Evolutionary conservation across 169 alveolate species (phyloP).

Genomic region (Cystoisospora suis): DNA sequence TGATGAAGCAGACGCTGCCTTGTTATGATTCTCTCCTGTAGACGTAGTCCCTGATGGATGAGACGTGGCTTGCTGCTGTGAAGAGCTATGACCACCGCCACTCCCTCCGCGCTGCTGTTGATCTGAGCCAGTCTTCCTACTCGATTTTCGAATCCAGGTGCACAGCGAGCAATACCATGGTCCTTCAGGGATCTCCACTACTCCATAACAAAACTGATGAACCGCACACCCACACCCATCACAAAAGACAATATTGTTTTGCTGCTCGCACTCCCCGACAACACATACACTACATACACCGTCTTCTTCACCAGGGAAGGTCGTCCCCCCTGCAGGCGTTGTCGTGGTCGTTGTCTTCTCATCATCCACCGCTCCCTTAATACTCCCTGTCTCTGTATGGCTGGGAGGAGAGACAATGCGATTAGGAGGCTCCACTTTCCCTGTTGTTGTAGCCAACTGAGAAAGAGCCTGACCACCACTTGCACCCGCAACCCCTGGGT

Average conservation of each 20-base stretch:
- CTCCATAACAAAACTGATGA: slow-evolving; percentile 79
- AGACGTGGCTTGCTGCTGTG: too few species aligned
- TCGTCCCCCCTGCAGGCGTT: too few species aligned
- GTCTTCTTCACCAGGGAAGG: slow-evolving; percentile 11
- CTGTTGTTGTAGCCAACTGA: too few species aligned
- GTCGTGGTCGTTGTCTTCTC: neutral
- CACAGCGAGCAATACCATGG: slow-evolving; percentile 79
- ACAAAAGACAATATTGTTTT: slow-evolving; percentile 74
- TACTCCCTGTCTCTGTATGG: too few species aligned
- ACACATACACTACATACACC: slow-evolving; percentile 74
- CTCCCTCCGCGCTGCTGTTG: slow-evolving; percentile 33
- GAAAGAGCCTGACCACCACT: too few species aligned
- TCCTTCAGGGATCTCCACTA: slow-evolving; percentile 71
- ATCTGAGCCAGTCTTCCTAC: neutral
- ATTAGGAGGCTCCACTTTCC: neutral
- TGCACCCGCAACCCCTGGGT: too few species aligned
- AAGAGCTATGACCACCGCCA: too few species aligned
- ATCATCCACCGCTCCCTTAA: neutral
- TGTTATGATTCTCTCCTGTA: neutral
- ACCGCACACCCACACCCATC: slow-evolving; percentile 75
- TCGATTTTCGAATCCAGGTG: slow-evolving; percentile 16
- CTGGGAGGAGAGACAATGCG: neutral
- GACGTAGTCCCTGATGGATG: slow-evolving; percentile 8
- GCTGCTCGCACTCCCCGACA: slow-evolving; percentile 76
- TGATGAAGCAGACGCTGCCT: slow-evolving; percentile 15